These are phyloP conservation scores for Stygiomarasmius scandens DNA, from an alignment of 1,284 basidiomycete species.

Conservation along the genomic window DNA sequence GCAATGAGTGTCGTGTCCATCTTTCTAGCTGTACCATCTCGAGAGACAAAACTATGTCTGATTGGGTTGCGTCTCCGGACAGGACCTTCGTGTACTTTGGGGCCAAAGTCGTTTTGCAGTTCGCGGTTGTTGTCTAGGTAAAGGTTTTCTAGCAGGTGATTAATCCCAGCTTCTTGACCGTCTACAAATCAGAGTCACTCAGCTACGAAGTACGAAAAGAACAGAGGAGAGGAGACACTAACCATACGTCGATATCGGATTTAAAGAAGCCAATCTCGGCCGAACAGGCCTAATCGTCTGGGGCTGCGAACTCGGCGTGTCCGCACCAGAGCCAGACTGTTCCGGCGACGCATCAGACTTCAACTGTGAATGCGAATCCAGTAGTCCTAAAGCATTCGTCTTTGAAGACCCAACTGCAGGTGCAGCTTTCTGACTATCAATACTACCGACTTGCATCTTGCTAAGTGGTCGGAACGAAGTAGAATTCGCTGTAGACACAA, in stretches of 20 bases:
- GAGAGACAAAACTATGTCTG: slow-evolving; percentile 62
- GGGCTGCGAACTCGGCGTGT: slow-evolving; percentile 50
- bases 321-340: slow-evolving; percentile 71
- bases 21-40: slow-evolving; percentile 58
- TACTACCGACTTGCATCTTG: slow-evolving; percentile 65
- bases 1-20: slow-evolving; percentile 81
- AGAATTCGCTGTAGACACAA: slow-evolving; percentile 69
- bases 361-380: slow-evolving; percentile 70
- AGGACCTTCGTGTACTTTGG: slow-evolving; percentile 79
- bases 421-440: slow-evolving; percentile 70
- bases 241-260: slow-evolving; percentile 76
- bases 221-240: neutral
- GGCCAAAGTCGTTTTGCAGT: slow-evolving; percentile 87
- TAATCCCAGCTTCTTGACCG: slow-evolving; percentile 85
- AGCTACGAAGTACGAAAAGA: neutral
- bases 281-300: slow-evolving; percentile 53
- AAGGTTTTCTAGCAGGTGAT: slow-evolving; percentile 84
- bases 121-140: slow-evolving; percentile 87
- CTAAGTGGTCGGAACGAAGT: slow-evolving; percentile 59
- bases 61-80: slow-evolving; percentile 72
- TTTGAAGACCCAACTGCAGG: slow-evolving; percentile 83
- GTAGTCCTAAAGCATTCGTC: slow-evolving; percentile 72
- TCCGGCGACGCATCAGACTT: slow-evolving; percentile 66
- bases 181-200: slow-evolving; percentile 58
- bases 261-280: slow-evolving; percentile 48